Evolutionary conservation across 1,284 basidiomycete species (phyloP), one percentile per base, ranked within the genome.

Genomic region (Rhodofomes roseus): DNA sequence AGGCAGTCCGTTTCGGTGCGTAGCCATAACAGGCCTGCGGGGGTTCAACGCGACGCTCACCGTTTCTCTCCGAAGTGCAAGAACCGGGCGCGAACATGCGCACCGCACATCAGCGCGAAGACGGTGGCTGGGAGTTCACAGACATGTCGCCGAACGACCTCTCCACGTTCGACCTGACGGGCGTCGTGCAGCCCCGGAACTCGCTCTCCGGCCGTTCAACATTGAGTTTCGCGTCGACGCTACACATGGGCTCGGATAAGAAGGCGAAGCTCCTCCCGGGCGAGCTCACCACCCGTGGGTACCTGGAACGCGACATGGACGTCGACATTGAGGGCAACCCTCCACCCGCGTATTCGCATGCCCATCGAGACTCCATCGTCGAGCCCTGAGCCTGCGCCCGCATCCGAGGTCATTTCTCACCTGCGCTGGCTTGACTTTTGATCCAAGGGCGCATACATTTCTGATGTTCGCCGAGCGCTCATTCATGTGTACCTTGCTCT

Each of bases 31-130:
- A 9, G n/a, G n/a, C n/a, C n/a, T n/a, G n/a, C n/a, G n/a, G n/a
- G n/a, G n/a, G 31, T 11, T 34, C 31, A 34, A 5, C 31, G 11
- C 31, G 31, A 34, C 31, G n/a, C n/a, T n/a, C 25, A 8, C n/a
- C 43, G 4, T 16, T 7, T 18, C 46, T 1, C 36, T 6, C n/a
- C 12, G 44, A 55, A 73, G 72, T 63, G 9, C 70, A 71, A 59
- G 61, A 62, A 18, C 72, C 72, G 0, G 72, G 72, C 5, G 66
- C 68, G 60, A 70, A 68, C 62, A 74, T 74, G 72, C 71, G 72
- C 56, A 65, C 72, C 43, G 72, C 71, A 18, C 67, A 63, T 51
- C 68, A 71, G 18, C 68, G 70, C 2, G 63, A 66, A 1, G 70
- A 73, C 55, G 72, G 72, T 37, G 70, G 67, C 1, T 74, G 72